Conservation (phyloP, 2,329 filamentous ascomycete genomes). For the Colletotrichum tofieldiae region DNA sequence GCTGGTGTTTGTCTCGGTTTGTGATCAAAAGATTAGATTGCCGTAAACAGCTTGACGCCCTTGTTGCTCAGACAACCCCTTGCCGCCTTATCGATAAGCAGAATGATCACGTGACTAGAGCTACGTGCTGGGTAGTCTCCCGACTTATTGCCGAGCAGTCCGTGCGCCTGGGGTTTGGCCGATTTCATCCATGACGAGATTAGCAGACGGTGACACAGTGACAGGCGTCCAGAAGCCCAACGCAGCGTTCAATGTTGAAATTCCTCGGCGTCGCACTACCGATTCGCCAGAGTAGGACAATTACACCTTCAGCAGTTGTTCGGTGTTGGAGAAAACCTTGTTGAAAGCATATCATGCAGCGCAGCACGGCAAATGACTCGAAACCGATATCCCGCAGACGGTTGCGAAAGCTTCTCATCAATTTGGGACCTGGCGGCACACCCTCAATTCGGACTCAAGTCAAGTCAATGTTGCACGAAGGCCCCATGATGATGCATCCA, state of each 20-base stretch:
- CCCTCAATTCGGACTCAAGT: neutral
- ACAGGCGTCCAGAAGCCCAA: constrained; percentile 10
- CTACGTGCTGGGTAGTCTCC: no score
- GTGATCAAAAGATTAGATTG: constrained; percentile 7
- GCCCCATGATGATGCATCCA: neutral
- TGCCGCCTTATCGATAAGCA: constrained; percentile 4
- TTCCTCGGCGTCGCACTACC: neutral
- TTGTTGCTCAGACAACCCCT: constrained; percentile 40
- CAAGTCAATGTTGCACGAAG: neutral
- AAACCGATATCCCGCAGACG: neutral
- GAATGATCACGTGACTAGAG: neutral
- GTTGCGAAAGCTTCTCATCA: constrained; percentile 3
- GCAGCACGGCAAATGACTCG: constrained; percentile 8
- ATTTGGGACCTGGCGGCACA: neutral
- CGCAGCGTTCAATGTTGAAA: neutral
- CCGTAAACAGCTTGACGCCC: constrained; percentile 15
- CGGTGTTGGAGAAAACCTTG: constrained; percentile 26
- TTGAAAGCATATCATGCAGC: constrained; percentile 9
- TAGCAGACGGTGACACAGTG: constrained; percentile 1
- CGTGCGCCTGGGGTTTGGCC: neutral
- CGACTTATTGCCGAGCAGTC: constrained; percentile 6
- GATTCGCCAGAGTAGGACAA: constrained; percentile 3
- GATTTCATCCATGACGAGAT: neutral
- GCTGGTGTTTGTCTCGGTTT: constrained; percentile 7
- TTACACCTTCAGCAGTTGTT: neutral